These are phyloP conservation scores for Lolium multiflorum DNA, from an alignment of 176 grass and related monocot genomes.

Conservation along the genomic window DNA sequence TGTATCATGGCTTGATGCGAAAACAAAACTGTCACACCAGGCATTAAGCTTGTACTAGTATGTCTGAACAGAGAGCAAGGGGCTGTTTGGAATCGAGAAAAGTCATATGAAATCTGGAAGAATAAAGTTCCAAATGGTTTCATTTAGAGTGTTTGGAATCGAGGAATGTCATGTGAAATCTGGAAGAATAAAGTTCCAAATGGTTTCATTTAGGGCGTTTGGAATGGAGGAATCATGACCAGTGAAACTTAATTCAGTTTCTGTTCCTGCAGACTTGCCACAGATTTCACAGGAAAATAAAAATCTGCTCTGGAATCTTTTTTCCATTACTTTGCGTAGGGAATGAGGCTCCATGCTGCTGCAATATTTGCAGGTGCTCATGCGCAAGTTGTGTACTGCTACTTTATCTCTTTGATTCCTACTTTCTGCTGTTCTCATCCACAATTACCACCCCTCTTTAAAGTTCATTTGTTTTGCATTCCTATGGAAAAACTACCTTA, in stretches of 20 bases:
- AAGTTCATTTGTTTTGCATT: background rate
- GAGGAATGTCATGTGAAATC: background rate
- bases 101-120: background rate
- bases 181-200: background rate
- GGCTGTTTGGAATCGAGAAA: background rate
- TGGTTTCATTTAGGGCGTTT: background rate
- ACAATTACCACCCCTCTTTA: background rate
- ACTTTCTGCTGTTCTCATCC: background rate
- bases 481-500: background rate
- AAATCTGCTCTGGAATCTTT: background rate
- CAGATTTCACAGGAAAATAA: background rate
- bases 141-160: background rate
- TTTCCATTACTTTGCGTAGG: background rate
- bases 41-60: background rate
- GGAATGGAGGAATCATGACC: background rate
- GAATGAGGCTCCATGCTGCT: background rate
- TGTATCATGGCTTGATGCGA: background rate
- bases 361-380: background rate
- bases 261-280: background rate
- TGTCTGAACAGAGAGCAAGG: background rate
- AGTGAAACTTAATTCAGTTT: background rate
- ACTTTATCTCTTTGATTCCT: constrained; percentile 1
- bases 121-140: background rate
- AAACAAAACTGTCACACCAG: background rate
- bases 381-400: background rate